Evolutionary conservation across 2,329 filamentous ascomycete species (phyloP).

Genomic region (Claviceps paspali): DNA sequence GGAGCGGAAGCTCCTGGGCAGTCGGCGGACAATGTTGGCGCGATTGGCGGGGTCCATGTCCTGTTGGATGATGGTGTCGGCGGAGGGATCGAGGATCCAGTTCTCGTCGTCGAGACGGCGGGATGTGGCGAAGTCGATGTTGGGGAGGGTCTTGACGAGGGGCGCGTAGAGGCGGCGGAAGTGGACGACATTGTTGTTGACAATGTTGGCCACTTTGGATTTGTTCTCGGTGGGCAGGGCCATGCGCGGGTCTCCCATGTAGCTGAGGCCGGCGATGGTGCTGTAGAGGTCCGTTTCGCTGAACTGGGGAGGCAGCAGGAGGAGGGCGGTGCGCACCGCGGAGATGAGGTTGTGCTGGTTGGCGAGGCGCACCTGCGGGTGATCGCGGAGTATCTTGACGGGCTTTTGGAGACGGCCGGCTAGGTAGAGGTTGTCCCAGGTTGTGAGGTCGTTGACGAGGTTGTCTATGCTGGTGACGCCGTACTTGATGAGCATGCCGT

Average conservation of each 20-base stretch:
- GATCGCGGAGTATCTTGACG: constrained; percentile 91
- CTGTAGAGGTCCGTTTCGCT: constrained; percentile 78
- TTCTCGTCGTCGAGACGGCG: constrained; percentile 22
- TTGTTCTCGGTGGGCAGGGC: constrained; percentile 77
- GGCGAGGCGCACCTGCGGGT: constrained; percentile 78
- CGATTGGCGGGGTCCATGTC: constrained; percentile 86
- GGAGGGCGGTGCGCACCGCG: constrained; percentile 74
- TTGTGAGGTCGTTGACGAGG: constrained; percentile 67
- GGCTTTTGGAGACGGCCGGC: constrained; percentile 93
- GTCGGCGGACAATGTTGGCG: constrained; percentile 88
- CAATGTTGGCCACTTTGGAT: constrained; percentile 86
- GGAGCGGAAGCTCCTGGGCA: constrained; percentile 74
- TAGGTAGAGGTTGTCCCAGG: constrained; percentile 94
- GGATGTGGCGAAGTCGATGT: constrained; percentile 58
- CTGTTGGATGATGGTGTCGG: constrained; percentile 58
- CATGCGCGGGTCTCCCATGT: constrained; percentile 96
- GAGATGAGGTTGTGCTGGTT: constrained; percentile 94
- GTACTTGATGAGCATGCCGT: constrained; percentile 94
- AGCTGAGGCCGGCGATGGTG: constrained; percentile 83
- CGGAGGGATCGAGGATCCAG: constrained; percentile 27
- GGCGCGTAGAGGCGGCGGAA: constrained; percentile 87
- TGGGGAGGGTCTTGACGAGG: constrained; percentile 77
- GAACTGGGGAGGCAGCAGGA: constrained; percentile 72
- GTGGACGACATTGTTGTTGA: constrained; percentile 76
- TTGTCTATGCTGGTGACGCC: constrained; percentile 92